Percentiles rank a stretch among this genome's conserved stretches.
phyloP scores from a whole-genome alignment of 768 basidiomycete species.

The Mycena indigotica region DNA sequence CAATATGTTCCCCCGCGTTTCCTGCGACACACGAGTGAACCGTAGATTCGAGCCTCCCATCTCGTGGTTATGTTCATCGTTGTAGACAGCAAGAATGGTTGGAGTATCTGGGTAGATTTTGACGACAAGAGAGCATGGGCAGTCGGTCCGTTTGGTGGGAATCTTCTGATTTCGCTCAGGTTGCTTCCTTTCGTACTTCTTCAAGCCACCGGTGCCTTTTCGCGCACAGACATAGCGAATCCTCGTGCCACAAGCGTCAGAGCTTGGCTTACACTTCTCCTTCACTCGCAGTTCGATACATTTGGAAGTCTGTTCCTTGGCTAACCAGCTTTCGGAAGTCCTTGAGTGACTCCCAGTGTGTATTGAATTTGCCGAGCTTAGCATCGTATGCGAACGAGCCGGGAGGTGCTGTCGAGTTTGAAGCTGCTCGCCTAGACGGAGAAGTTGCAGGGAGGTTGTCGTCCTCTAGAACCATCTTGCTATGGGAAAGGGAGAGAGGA shows the following conservation, averaged over 20 bases:
- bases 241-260: background rate
- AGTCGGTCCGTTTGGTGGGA: background rate
- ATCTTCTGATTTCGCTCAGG: slow-evolving; percentile 5
- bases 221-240: slow-evolving; percentile 5
- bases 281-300: background rate
- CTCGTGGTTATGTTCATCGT: slow-evolving; percentile 3
- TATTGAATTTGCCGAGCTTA: too few species aligned
- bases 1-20: background rate
- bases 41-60: background rate
- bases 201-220: slow-evolving; percentile 4
- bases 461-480: too few species aligned
- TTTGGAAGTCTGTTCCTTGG: background rate
- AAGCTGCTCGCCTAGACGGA: too few species aligned
- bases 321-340: background rate
- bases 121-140: background rate
- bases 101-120: slow-evolving; percentile 4
- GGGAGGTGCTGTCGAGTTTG: too few species aligned
- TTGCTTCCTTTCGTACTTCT: background rate
- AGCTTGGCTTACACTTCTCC: background rate
- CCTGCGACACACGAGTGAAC: background rate
- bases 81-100: slow-evolving; percentile 1
- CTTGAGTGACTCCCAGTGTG: too few species aligned
- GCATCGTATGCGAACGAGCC: too few species aligned
- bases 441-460: too few species aligned
- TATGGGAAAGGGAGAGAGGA: too few species aligned